These are phyloP conservation scores for Dovyalis caffra DNA, from an alignment of 345 rosid species.

Conservation along the genomic window DNA sequence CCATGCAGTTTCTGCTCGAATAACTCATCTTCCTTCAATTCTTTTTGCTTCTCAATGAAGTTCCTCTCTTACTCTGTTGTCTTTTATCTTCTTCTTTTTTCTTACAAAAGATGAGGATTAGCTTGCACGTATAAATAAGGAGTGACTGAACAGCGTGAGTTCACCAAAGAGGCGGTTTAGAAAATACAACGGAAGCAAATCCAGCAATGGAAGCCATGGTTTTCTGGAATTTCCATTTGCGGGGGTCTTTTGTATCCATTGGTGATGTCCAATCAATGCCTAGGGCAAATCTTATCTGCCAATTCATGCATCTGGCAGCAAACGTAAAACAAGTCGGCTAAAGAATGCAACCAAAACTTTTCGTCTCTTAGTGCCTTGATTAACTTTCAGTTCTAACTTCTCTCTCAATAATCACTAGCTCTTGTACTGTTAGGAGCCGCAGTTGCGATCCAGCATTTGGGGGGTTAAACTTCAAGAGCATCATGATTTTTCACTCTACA, in stretches of 20 bases:
- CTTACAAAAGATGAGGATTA: neutral
- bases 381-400: no score
- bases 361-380: no score
- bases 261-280: neutral
- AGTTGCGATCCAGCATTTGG: no score
- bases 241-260: neutral
- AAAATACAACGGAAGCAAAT: neutral
- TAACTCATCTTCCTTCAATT: neutral
- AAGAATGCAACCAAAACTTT: no score
- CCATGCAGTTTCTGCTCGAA: neutral
- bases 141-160: neutral
- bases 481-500: no score
- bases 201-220: neutral
- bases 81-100: neutral
- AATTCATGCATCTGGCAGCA: neutral
- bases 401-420: no score
- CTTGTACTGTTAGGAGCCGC: no score
- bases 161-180: neutral
- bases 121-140: neutral
- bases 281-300: neutral
- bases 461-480: no score
- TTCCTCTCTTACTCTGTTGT: no score
- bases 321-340: no score
- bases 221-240: conserved; percentile 4
- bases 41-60: neutral